phyloP scores from a whole-genome alignment of 2,329 filamentous ascomycete species.

The Diplocarpon rosae region DNA sequence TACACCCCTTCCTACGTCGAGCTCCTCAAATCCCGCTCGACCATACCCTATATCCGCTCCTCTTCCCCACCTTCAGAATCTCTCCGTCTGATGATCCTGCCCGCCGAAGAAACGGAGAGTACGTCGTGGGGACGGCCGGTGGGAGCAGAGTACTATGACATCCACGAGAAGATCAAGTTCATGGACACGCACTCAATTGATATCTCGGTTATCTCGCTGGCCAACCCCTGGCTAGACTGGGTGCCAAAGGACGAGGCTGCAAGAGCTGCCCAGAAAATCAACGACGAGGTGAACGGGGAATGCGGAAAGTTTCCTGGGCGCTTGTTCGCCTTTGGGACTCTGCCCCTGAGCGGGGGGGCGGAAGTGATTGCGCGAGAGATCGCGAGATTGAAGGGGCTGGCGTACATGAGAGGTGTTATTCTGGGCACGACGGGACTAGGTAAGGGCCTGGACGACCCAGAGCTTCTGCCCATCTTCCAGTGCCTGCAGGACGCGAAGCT shows the following conservation, averaged over 20 bases:
- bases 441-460: slow-evolving; percentile 66
- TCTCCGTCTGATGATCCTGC: slow-evolving; percentile 56
- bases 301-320: slow-evolving; percentile 56
- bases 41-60: slow-evolving; percentile 60
- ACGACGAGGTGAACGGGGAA: slow-evolving; percentile 64
- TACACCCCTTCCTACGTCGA: slow-evolving; percentile 53
- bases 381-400: slow-evolving; percentile 45
- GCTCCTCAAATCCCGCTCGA: slow-evolving; percentile 45
- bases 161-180: slow-evolving; percentile 70
- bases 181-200: slow-evolving; percentile 79
- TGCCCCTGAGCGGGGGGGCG: slow-evolving; percentile 62
- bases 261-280: slow-evolving; percentile 55
- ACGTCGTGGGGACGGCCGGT: slow-evolving; percentile 68
- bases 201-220: slow-evolving; percentile 75
- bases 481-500: slow-evolving; percentile 54
- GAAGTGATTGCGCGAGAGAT: slow-evolving; percentile 56
- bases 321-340: slow-evolving; percentile 71
- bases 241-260: slow-evolving; percentile 50
- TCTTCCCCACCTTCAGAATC: slow-evolving; percentile 46
- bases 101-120: slow-evolving; percentile 41
- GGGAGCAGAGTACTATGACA: slow-evolving; percentile 72
- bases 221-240: slow-evolving; percentile 93
- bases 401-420: slow-evolving; percentile 72
- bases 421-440: slow-evolving; percentile 78
- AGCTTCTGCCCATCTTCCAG: slow-evolving; percentile 59